Base-by-base conservation (phyloP, 2,329 filamentous ascomycete genomes). In the Cladosporium sp. region DNA sequence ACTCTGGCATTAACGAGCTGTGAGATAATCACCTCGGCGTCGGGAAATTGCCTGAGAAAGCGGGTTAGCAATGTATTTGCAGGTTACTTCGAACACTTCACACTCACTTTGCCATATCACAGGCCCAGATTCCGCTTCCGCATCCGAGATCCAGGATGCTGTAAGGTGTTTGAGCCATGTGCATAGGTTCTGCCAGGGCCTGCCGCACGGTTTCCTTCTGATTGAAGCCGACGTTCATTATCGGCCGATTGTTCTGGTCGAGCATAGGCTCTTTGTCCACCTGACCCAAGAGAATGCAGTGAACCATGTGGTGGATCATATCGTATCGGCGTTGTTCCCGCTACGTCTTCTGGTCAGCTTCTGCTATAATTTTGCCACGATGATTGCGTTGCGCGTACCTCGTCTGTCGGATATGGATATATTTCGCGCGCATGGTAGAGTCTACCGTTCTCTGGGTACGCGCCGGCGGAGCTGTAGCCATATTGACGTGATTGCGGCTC, bases 111-210 rank as follows among this genome's bases (percentile, higher is more conserved):
- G 86, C 86, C 70, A 95, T 85, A 58, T 92, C 86, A 59, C 94
- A 87, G 35, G 86, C 82, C 92, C 92, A 97, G 54, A 95, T 92
- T 33, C 89, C 90, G 1, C 89, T 95, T 16, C 91, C 92, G 55
- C 86, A 91, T 36, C 90, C 92, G 48, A 95, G 62, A 59, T 83
- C 81, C 49, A 83, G 71, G 54, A 83, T 77, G 53, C 78, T 74
- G 51, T 71, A 70, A 49, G 69, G 68, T 4, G 39, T 50, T 19
- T 38, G 39, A 12, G 45, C 33, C 16, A n/a, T 13, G 39, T 38
- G 38, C 4, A 50, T 38, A 12, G 47, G 47, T 11, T 18, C 38
- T 15, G 47, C 47, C 12, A 45, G 43, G 8, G 18, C 19, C 25
- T 8, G 40, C 13, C 18, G 18, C 16, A 36, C 41, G 38, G 20